Conservation (phyloP, 2,329 filamentous ascomycete species). For the Nemania bipapillata region DNA sequence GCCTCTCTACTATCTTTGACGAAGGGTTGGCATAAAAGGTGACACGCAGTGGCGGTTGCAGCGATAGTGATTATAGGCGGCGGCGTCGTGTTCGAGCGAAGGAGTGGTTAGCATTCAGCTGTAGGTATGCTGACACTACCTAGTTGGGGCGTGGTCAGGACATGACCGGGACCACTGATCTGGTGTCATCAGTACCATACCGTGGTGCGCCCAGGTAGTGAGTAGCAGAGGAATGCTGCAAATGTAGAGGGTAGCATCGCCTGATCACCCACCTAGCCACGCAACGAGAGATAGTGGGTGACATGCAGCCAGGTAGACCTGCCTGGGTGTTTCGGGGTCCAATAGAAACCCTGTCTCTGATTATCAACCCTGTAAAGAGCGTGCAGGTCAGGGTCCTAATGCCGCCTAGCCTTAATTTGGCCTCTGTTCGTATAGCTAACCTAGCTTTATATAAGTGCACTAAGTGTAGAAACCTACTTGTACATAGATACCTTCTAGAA, state of each 20-base stretch:
- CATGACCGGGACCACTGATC: slow-evolving; percentile 14
- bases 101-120: slow-evolving; percentile 33
- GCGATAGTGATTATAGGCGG: background rate
- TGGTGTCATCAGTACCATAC: slow-evolving; percentile 15
- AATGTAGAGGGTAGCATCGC: slow-evolving; percentile 24
- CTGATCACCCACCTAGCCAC: slow-evolving; percentile 21
- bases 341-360: slow-evolving; percentile 29
- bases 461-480: background rate
- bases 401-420: background rate
- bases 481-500: no score
- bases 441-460: background rate
- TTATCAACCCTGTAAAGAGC: slow-evolving; percentile 8
- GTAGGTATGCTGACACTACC: slow-evolving; percentile 14
- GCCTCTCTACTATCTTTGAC: slow-evolving; percentile 3
- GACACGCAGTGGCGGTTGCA: slow-evolving; percentile 9
- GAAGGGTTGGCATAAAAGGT: background rate
- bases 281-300: slow-evolving; percentile 19
- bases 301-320: slow-evolving; percentile 21
- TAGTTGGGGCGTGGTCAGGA: slow-evolving; percentile 11
- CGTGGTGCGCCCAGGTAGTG: background rate
- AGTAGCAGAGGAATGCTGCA: slow-evolving; percentile 15
- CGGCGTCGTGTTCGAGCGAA: slow-evolving; percentile 14
- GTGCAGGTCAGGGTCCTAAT: slow-evolving; percentile 12
- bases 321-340: slow-evolving; percentile 9
- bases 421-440: background rate